A percentile compares a stretch with the other conserved stretches of the same genome.
Evolutionary conservation across 768 basidiomycete species (phyloP).

Genomic region (Suillus americanus): DNA sequence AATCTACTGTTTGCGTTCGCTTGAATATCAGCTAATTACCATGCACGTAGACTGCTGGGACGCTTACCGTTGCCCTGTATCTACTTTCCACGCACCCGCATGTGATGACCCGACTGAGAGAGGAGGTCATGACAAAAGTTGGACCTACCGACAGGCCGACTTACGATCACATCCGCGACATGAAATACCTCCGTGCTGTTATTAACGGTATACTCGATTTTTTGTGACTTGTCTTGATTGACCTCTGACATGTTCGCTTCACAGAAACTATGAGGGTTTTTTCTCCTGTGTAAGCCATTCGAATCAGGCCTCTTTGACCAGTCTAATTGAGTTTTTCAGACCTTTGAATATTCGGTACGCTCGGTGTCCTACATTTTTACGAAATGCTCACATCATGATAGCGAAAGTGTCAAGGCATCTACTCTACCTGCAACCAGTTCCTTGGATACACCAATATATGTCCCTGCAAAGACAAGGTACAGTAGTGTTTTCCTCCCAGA

Average conservation of each 20-base stretch:
- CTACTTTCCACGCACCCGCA: conserved; percentile 50
- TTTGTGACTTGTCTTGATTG: background rate
- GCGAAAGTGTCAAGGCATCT: conserved; percentile 47
- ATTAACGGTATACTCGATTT: conserved; percentile 48
- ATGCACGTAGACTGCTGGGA: conserved; percentile 35
- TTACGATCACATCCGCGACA: conserved; percentile 54
- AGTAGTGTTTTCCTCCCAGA: conserved; percentile 6
- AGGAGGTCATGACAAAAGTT: conserved; percentile 54
- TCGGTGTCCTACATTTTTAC: background rate
- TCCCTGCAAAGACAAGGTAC: conserved; percentile 41
- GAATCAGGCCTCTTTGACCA: background rate
- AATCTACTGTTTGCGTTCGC: background rate
- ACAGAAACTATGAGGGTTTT: conserved; percentile 56
- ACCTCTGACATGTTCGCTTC: background rate
- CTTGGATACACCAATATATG: conserved; percentile 24
- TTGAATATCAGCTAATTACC: conserved; percentile 33
- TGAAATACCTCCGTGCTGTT: conserved; percentile 65
- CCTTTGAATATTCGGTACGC: conserved; percentile 50
- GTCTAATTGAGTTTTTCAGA: conserved; percentile 13
- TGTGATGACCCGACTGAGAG: conserved; percentile 45
- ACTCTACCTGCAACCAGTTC: conserved; percentile 39
- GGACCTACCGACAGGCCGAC: conserved; percentile 49
- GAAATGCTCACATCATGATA: conserved; percentile 19
- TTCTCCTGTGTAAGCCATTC: conserved; percentile 42
- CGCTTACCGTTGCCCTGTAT: conserved; percentile 39